These are phyloP conservation scores for Dictyostelium capitatum DNA, from an alignment of 78 protist genomes.

Conservation along the genomic window DNA sequence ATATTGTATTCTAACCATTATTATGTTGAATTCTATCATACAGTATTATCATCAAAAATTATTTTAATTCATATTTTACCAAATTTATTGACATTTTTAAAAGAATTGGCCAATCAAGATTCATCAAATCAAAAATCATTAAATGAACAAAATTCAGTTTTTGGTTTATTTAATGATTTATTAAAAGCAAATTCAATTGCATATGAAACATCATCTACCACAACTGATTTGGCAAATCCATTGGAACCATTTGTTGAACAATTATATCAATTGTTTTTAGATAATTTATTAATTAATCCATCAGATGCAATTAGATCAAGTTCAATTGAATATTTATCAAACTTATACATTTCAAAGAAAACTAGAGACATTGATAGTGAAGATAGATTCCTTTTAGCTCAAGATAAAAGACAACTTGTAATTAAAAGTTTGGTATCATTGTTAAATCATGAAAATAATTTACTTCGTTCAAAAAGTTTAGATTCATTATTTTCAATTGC, in stretches of 20 bases:
- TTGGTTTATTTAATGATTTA: conserved; percentile 57
- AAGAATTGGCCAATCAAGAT: conserved; percentile 13
- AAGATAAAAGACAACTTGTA: conserved; percentile 43
- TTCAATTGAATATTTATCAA: conserved; percentile 53
- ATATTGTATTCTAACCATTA: background rate
- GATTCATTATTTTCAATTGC: conserved; percentile 31
- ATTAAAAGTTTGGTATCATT: conserved; percentile 31
- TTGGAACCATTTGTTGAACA: background rate
- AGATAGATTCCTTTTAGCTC: background rate
- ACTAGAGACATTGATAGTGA: background rate
- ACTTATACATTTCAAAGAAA: conserved; percentile 24
- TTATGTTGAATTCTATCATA: background rate
- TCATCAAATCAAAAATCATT: conserved; percentile 24
- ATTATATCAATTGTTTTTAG: conserved; percentile 33
- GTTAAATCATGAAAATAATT: conserved; percentile 25
- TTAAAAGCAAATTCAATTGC: conserved; percentile 56
- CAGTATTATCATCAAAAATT: conserved; percentile 49
- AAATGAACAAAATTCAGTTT: conserved; percentile 62
- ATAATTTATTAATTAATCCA: conserved; percentile 15
- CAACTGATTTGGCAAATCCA: conserved; percentile 13
- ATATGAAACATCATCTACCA: conserved; percentile 8
- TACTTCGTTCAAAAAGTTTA: conserved; percentile 36
- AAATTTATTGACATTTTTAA: conserved; percentile 19
- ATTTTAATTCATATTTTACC: conserved; percentile 39
- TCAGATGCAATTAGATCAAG: conserved; percentile 30